These are phyloP conservation scores for Globisporangium paddicum DNA, from an alignment of 352 stramenopile genomes.

Conservation along the genomic window DNA sequence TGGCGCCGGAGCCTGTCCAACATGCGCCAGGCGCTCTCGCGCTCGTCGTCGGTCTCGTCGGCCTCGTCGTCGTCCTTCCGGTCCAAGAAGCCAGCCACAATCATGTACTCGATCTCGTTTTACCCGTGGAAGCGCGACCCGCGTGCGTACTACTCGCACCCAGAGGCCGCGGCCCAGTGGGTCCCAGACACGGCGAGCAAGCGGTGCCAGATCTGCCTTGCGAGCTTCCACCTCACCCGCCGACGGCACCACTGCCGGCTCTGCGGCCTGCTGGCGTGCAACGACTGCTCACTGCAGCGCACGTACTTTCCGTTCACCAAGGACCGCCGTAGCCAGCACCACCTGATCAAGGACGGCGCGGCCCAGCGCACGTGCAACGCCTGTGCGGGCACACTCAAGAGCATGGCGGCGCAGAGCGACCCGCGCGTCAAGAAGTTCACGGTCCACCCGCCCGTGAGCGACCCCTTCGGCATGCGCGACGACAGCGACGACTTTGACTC, in stretches of 20 bases:
- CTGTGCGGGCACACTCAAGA: constrained; percentile 54
- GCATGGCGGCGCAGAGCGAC: constrained; percentile 59
- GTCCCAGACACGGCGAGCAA: constrained; percentile 60
- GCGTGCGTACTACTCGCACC: constrained; percentile 60
- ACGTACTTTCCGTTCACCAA: constrained; percentile 62
- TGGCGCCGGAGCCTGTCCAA: constrained; percentile 10
- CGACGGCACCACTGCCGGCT: constrained; percentile 85
- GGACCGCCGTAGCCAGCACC: constrained; percentile 42
- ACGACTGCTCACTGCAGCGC: constrained; percentile 58
- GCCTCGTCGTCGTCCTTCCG: background rate
- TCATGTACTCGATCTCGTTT: constrained; percentile 72
- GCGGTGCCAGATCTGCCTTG: constrained; percentile 57
- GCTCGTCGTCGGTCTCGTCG: constrained; percentile 6
- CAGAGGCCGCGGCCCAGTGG: constrained; percentile 65
- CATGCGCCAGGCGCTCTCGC: constrained; percentile 12
- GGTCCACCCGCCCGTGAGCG: constrained; percentile 2
- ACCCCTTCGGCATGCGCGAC: constrained; percentile 6
- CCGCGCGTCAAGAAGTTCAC: constrained; percentile 52
- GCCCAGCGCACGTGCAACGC: constrained; percentile 68
- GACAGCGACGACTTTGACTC: constrained; percentile 5
- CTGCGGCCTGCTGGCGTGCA: constrained; percentile 67
- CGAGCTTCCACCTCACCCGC: constrained; percentile 51
- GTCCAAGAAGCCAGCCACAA: constrained; percentile 21
- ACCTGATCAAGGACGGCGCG: constrained; percentile 62
- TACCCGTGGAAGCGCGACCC: constrained; percentile 75